These are phyloP conservation scores for Yarrowia porcina DNA, from an alignment of 805 yeast species.

Conservation along the genomic window DNA sequence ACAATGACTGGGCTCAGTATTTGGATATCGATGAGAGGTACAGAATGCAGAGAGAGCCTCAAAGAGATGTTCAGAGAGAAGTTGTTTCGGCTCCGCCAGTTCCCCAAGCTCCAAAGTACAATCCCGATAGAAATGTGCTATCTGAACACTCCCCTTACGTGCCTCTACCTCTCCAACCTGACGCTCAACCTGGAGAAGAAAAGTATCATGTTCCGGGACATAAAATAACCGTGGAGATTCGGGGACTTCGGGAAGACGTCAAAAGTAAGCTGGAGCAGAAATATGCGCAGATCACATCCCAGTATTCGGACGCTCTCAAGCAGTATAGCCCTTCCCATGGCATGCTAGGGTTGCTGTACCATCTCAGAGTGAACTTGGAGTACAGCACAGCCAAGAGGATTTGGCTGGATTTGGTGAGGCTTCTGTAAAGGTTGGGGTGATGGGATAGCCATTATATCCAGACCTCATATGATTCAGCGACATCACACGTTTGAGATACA, in stretches of 20 bases:
- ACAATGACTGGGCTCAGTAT: conserved; percentile 45
- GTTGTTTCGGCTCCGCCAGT: too few relatives aligned
- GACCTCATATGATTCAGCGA: too few relatives aligned
- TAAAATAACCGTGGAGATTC: not conserved
- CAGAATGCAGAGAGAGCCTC: not conserved
- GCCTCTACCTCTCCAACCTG: not conserved
- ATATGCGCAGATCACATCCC: not conserved
- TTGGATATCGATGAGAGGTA: conserved; percentile 51
- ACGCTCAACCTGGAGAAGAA: not conserved
- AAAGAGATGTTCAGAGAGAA: too few relatives aligned
- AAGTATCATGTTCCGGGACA: not conserved
- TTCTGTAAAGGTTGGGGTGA: not conserved
- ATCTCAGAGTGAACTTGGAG: conserved; percentile 10
- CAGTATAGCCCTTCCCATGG: conserved; percentile 1
- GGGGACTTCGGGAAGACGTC: not conserved
- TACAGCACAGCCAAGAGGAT: not conserved
- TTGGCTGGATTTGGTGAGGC: not conserved
- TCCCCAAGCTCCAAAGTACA: not conserved
- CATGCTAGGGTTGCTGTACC: not conserved
- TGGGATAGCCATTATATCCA: too few relatives aligned
- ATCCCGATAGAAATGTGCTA: not conserved
- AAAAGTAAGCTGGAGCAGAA: not conserved
- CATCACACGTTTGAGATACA: too few relatives aligned
- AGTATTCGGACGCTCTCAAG: not conserved
- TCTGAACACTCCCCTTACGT: not conserved